These are phyloP conservation scores for Paecilomyces variotii DNA, from an alignment of 2,329 filamentous ascomycete genomes.

Conservation along the genomic window DNA sequence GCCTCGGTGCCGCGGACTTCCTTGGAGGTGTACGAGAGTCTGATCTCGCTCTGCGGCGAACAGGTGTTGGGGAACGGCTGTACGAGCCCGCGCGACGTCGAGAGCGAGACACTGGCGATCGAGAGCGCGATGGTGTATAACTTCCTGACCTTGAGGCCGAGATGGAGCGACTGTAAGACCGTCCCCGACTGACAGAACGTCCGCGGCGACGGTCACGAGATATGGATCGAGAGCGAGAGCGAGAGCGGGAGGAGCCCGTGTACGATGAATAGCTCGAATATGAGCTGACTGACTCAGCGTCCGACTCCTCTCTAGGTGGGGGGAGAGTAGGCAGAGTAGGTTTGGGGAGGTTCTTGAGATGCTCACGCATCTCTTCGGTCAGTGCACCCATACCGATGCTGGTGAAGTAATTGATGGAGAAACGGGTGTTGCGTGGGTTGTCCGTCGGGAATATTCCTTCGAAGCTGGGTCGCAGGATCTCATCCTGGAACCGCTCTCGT, in stretches of 20 bases:
- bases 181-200: constrained; percentile 14
- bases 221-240: constrained; percentile 34
- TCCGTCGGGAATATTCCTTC: constrained; percentile 85
- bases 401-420: constrained; percentile 99
- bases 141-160: constrained; percentile 18
- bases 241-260: constrained; percentile 35
- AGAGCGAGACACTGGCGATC: constrained; percentile 22
- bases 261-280: constrained; percentile 75
- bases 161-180: constrained; percentile 24
- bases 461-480: constrained; percentile 67
- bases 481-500: constrained; percentile 67
- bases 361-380: constrained; percentile 91
- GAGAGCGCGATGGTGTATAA: constrained; percentile 30
- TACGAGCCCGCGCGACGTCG: constrained; percentile 24
- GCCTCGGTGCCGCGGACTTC: constrained; percentile 5
- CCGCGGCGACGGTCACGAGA: constrained; percentile 9
- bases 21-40: constrained; percentile 23
- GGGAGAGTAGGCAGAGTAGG: constrained; percentile 65
- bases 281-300: constrained; percentile 57
- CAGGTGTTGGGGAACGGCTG: constrained; percentile 25
- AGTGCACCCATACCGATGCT: constrained; percentile 92
- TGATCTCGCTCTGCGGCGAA: constrained; percentile 11
- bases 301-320: constrained; percentile 48
- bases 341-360: constrained; percentile 82
- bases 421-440: constrained; percentile 81